A percentile compares a stretch with the other conserved stretches of the same genome.
Evolutionary conservation across 768 basidiomycete species (phyloP).

Genomic region (Boletales sp.): DNA sequence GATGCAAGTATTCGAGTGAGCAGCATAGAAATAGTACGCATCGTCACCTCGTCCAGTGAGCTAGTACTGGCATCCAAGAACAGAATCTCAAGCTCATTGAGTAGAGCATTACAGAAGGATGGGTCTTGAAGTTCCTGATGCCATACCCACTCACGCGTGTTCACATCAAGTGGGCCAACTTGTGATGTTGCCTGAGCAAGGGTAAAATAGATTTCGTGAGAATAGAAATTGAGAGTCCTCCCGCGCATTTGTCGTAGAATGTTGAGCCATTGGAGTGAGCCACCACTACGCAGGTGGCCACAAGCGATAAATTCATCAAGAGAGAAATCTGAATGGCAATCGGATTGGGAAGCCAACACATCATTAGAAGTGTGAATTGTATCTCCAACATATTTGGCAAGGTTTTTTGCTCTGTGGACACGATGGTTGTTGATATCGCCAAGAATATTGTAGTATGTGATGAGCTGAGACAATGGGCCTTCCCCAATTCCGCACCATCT

Average conservation of each 20-base stretch:
- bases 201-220: conserved; percentile 37
- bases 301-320: conserved; percentile 43
- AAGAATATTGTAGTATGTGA: conserved; percentile 27
- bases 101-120: conserved; percentile 31
- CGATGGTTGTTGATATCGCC: conserved; percentile 8
- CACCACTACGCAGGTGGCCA: conserved; percentile 39
- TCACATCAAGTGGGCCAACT: conserved; percentile 26
- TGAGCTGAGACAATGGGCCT: conserved; percentile 25
- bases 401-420: too few species aligned
- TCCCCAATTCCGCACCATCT: conserved; percentile 3
- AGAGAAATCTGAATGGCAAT: conserved; percentile 35
- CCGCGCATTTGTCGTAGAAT: conserved; percentile 38
- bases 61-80: conserved; percentile 32
- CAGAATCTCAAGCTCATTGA: conserved; percentile 31
- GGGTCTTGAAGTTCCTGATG: conserved; percentile 34
- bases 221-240: conserved; percentile 33
- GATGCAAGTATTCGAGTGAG: conserved; percentile 32
- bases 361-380: conserved; percentile 40
- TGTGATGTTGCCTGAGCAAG: conserved; percentile 41
- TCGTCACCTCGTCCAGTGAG: conserved; percentile 32
- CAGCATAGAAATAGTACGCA: conserved; percentile 30
- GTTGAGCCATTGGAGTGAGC: conserved; percentile 45
- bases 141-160: conserved; percentile 26
- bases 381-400: conserved; percentile 21
- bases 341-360: conserved; percentile 36